phyloP scores from a whole-genome alignment of 2,329 filamentous ascomycete species.

The Trichoderma cornu-damae region DNA sequence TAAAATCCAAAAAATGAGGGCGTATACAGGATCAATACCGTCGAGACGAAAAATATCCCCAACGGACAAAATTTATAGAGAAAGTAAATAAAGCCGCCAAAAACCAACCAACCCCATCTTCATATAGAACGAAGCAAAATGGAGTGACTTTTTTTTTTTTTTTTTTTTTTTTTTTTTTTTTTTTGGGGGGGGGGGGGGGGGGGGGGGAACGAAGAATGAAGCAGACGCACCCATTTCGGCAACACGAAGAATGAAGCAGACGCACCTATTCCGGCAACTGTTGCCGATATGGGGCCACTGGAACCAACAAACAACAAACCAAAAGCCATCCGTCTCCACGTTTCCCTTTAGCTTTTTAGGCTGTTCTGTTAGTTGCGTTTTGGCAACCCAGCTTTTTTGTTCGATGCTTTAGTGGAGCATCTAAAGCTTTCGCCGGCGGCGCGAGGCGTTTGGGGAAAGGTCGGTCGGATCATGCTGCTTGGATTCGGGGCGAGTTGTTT shows the following conservation, averaged over 20 bases:
- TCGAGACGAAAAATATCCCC: not conserved
- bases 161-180: too few species aligned
- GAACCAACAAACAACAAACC: not conserved
- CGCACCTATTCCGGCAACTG: constrained; percentile 11
- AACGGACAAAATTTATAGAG: not conserved
- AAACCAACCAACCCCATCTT: too few species aligned
- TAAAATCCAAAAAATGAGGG: not conserved
- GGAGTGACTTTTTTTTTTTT: too few species aligned
- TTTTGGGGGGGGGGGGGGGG: too few species aligned
- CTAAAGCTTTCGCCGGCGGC: not conserved
- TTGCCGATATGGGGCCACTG: constrained; percentile 5
- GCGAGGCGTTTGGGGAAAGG: not conserved
- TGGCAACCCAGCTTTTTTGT: too few species aligned
- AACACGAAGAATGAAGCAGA: constrained; percentile 1
- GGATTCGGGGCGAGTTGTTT: not conserved
- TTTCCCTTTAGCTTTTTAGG: too few species aligned
- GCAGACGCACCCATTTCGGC: constrained; percentile 5
- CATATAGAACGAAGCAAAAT: too few species aligned
- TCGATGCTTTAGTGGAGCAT: not conserved
- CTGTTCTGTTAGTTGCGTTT: too few species aligned
- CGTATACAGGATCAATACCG: not conserved
- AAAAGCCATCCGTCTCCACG: constrained; percentile 4
- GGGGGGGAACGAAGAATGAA: too few species aligned
- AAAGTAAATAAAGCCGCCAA: too few species aligned
- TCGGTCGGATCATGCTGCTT: not conserved